Percentiles rank a stretch among this genome's conserved stretches.
These are phyloP conservation scores for Nevesoporus exiguus DNA, from an alignment of 768 basidiomycete species.

Conservation along the genomic window DNA sequence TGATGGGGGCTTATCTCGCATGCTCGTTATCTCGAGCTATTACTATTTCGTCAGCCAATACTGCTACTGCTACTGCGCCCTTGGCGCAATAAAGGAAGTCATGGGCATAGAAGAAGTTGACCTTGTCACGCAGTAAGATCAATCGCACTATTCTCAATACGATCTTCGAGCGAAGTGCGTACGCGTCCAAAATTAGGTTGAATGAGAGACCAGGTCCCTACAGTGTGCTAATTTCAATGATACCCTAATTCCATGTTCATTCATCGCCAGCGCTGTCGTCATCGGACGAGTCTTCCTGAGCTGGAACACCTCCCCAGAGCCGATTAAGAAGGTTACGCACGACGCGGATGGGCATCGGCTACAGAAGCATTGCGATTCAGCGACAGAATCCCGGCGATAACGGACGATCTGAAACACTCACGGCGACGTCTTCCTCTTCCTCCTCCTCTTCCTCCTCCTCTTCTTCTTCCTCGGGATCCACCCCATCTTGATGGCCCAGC, in stretches of 20 bases:
- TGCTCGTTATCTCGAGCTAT: no score
- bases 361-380: neutral
- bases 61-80: no score
- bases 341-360: conserved; percentile 60
- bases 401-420: conserved; percentile 27
- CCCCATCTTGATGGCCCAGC: conserved; percentile 24
- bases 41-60: no score
- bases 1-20: neutral
- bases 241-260: neutral
- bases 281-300: conserved; percentile 20
- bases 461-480: conserved; percentile 39
- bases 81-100: no score
- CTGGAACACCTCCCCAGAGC: conserved; percentile 47
- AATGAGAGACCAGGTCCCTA: no score
- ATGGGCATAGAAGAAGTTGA: no score
- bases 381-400: neutral
- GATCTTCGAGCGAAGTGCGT: no score
- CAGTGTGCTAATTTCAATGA: no score
- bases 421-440: conserved; percentile 45
- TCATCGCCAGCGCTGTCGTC: neutral
- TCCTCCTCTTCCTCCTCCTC: neutral
- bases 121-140: no score
- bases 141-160: no score
- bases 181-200: no score
- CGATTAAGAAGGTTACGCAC: conserved; percentile 56